Evolutionary conservation across 75 land plant genomes (phyloP), one percentile per base, ranked within the genome.

Genomic region (Adiantum capillusveneris): DNA sequence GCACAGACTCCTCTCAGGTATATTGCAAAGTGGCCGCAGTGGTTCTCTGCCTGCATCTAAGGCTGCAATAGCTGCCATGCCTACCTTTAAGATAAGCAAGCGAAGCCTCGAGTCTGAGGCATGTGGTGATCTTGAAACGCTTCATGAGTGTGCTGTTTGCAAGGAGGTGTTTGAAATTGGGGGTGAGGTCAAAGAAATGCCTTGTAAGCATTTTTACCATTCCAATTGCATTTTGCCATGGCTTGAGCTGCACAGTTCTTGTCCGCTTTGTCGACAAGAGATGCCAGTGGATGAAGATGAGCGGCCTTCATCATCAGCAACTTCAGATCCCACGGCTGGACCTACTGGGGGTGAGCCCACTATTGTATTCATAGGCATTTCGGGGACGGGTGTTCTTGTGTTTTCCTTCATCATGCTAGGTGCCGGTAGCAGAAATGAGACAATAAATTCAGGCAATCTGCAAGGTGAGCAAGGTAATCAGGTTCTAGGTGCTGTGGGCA

Each of bases 31-130:
- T 41, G 73, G 75, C 18, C 48, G 79, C 25, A 62, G 65, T 18
- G 96, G 92, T 0, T 79, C 96, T 0, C 79, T 87, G 9, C 96
- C 96, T 1, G 96, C 96, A 16, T 58, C 87, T 7, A 65, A 62
- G 29, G 48, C 80, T 29, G 68, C 88, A 0, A 79, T 90, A 7
- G 84, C 88, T 36, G 82, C 84, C 0, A 76, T 90, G 92, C 92
- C 92, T 9, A 84, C 85, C 9, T 44, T 90, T n/a, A 69, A 62
- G 52, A 17, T 46, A 2, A 17, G 22, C 5, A 46, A 46, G 14
- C 22, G 14, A 46, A 46, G 13, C 6, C 17, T 46, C 6, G 50
- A 17, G 3, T 46, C 50, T 46, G 37, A 34, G 3, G 18, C 50
- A 17, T 46, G 18, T 46, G 50, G 50, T 21, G 17, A 2, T 6